Percentiles rank a stretch among this genome's conserved stretches.
Evolutionary conservation across 441 rosid species (phyloP).

Genomic region (Jatropha podagrica): DNA sequence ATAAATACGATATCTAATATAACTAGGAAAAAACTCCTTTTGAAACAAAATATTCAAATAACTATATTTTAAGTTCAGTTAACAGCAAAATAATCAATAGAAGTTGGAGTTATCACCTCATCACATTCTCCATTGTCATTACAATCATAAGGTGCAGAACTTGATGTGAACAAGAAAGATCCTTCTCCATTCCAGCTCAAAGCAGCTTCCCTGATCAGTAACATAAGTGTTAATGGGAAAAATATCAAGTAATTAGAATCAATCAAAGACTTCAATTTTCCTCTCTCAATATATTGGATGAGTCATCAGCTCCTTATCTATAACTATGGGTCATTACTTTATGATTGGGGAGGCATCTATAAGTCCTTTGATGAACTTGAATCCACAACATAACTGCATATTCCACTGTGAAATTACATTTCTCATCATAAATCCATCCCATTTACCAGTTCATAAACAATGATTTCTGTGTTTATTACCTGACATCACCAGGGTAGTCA

Average conservation of each 20-base stretch:
- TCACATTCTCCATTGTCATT: slow-evolving; percentile 68
- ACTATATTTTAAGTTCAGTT: neutral
- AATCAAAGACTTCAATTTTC: neutral
- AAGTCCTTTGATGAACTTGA: neutral
- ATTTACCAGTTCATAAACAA: neutral
- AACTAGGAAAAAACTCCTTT: slow-evolving; percentile 7
- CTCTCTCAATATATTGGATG: neutral
- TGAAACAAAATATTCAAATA: neutral
- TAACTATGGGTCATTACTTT: neutral
- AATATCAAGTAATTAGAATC: neutral
- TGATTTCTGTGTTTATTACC: slow-evolving; percentile 39
- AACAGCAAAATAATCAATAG: slow-evolving; percentile 3
- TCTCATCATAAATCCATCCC: neutral
- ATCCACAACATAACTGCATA: neutral
- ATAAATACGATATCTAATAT: neutral
- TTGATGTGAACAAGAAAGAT: slow-evolving; percentile 83
- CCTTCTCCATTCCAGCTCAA: slow-evolving; percentile 88
- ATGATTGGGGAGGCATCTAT: neutral
- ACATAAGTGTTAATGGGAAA: neutral
- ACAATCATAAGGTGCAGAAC: slow-evolving; percentile 82
- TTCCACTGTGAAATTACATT: neutral
- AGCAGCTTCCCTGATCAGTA: slow-evolving; percentile 62
- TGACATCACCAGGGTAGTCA: slow-evolving; percentile 79
- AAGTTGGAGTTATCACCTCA: slow-evolving; percentile 51
- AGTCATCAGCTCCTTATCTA: neutral